Evolutionary conservation across 2,329 filamentous ascomycete species (phyloP), one percentile per base, ranked within the genome.

Genomic region (Talaromyces sp.): DNA sequence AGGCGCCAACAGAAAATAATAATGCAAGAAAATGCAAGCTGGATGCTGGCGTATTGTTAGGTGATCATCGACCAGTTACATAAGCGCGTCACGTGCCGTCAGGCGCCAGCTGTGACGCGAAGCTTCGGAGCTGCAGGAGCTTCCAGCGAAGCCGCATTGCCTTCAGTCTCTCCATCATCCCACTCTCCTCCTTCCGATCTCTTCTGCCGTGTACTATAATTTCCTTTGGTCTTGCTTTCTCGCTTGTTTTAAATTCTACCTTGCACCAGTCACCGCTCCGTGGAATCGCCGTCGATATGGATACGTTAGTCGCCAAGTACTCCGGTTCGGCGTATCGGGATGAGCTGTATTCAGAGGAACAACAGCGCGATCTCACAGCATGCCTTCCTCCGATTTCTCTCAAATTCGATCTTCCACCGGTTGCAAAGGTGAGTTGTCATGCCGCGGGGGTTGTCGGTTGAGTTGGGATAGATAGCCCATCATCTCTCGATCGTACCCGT

Each of bases 371-470:
- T 72, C 82, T 90, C 73, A 81, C 81, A 72, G 87, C 91, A 72
- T 83, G 85, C 69, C 81, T 86, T 67, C 89, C 91, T 72, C 87
- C 88, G 69, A 84, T 96, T 69, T 93, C 91, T 59, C 86, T 96
- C 75, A 96, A 93, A 80, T 99, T 99, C 80, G 91, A 92, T 71
- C 89, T 99, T 79, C 95, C 95, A 61, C 93, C 95, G 58, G 86
- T 98, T 77, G 88, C 91, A 70, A 90, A 96, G 79, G 92, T 96
- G 81, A 72, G 87, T 78, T 15, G 10, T 56, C 42, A 51, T 55
- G 44, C 15, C 15, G 19, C 27, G 30, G 22, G 33, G 22, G 44
- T 9, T 47, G 44, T 47, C n/a, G 42, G n/a, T 15, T n/a, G 52
- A 30, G 11, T 15, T 19, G 19, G 39, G 47, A n/a, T 13, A n/a